Conservation (phyloP, 2,329 filamentous ascomycete species). For the Dothistroma pini region DNA sequence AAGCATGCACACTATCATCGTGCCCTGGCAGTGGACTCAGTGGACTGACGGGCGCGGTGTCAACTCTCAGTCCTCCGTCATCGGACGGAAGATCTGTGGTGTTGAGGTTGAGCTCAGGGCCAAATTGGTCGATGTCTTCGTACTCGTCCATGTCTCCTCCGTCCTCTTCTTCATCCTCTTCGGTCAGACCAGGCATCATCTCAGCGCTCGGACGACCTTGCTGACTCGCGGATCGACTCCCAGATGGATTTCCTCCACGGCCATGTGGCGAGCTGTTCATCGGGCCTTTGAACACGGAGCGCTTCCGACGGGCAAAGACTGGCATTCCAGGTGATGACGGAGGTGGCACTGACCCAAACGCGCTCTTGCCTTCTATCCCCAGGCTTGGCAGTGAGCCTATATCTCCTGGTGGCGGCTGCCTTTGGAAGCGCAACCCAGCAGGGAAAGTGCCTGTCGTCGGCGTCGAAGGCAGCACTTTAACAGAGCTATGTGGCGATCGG, state of each 20-base stretch:
- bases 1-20: conserved; percentile 12
- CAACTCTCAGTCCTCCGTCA: background rate
- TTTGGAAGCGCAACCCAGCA: conserved; percentile 69
- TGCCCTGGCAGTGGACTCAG: conserved; percentile 16
- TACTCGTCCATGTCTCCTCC: conserved; percentile 27
- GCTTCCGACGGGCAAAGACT: conserved; percentile 76
- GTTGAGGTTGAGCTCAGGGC: conserved; percentile 20
- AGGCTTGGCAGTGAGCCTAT: conserved; percentile 32
- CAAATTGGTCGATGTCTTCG: conserved; percentile 30
- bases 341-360: conserved; percentile 29
- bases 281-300: conserved; percentile 78
- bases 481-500: conserved; percentile 79
- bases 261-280: conserved; percentile 49
- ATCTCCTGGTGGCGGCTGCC: conserved; percentile 32
- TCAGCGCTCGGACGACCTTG: conserved; percentile 68
- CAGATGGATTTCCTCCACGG: conserved; percentile 15
- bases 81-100: conserved; percentile 6
- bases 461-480: conserved; percentile 92
- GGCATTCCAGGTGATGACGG: conserved; percentile 59
- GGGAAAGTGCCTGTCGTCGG: conserved; percentile 74
- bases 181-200: conserved; percentile 56
- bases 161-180: conserved; percentile 33
- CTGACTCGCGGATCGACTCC: conserved; percentile 52
- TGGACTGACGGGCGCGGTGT: conserved; percentile 18
- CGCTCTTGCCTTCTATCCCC: conserved; percentile 21